Evolutionary conservation across 306 rosid species (phyloP).

Genomic region (Hippophae tibetana): DNA sequence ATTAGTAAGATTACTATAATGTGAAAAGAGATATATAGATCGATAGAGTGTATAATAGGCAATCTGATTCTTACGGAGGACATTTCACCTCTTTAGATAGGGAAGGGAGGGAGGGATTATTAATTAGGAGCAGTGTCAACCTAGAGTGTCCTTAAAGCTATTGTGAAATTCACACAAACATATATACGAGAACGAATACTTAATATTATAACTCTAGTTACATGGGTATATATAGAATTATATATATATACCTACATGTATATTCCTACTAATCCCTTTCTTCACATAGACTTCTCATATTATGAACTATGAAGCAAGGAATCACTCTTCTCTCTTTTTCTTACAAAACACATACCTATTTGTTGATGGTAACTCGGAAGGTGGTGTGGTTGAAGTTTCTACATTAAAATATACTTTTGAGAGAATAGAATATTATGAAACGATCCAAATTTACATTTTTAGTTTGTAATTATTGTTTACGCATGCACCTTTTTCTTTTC

Average conservation of each 20-base stretch:
- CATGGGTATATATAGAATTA: background rate
- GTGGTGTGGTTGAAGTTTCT: slow-evolving; percentile 1
- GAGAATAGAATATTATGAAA: no score
- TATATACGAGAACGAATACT: slow-evolving; percentile 43
- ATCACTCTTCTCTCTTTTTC: slow-evolving; percentile 18
- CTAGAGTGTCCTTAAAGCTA: slow-evolving; percentile 63
- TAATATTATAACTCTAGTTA: background rate
- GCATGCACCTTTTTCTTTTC: no score
- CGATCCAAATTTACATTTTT: no score
- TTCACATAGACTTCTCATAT: slow-evolving; percentile 34
- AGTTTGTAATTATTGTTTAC: no score
- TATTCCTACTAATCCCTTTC: slow-evolving; percentile 23
- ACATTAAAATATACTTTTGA: no score
- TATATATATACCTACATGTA: slow-evolving; percentile 20
- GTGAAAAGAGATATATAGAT: slow-evolving; percentile 8
- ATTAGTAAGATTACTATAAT: background rate
- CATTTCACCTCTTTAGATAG: slow-evolving; percentile 56
- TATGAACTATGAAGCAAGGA: slow-evolving; percentile 21
- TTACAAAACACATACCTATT: background rate
- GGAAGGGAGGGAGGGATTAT: slow-evolving; percentile 3
- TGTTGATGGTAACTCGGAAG: background rate
- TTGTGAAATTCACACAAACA: slow-evolving; percentile 17
- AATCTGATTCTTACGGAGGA: slow-evolving; percentile 40
- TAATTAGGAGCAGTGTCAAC: slow-evolving; percentile 43
- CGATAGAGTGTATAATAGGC: slow-evolving; percentile 68